Percentiles rank a stretch among this genome's conserved stretches.
phyloP scores from a whole-genome alignment of 306 rosid species.

The Cicer chorassanicum region DNA sequence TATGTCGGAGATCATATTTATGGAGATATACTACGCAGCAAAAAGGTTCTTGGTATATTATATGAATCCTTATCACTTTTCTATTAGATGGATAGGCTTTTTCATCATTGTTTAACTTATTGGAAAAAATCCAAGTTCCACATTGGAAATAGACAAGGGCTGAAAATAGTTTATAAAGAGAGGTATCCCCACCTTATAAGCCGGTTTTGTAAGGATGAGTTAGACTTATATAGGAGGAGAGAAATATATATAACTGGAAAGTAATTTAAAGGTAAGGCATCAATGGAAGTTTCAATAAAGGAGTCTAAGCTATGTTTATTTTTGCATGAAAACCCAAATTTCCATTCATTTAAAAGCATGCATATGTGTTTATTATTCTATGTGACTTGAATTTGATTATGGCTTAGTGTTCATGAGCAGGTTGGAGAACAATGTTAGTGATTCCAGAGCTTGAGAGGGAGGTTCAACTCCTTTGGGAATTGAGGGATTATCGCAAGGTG shows the following conservation, averaged over 20 bases:
- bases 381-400: conserved; percentile 24
- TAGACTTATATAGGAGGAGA: neutral
- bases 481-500: conserved; percentile 87
- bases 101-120: neutral
- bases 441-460: conserved; percentile 96
- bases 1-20: conserved; percentile 98
- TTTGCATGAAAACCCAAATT: conserved; percentile 1
- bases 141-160: too few relatives aligned
- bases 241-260: neutral
- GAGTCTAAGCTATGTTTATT: conserved; percentile 3
- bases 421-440: conserved; percentile 99
- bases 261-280: conserved; percentile 21
- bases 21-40: conserved; percentile 97
- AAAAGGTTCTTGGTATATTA: conserved; percentile 89
- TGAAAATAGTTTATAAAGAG: too few relatives aligned
- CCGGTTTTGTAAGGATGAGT: too few relatives aligned
- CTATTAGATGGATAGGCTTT: conserved; percentile 9
- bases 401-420: conserved; percentile 52
- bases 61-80: conserved; percentile 38
- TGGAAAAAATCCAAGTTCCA: too few relatives aligned
- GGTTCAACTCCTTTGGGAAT: conserved; percentile 81
- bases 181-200: too few relatives aligned
- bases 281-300: conserved; percentile 8
- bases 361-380: conserved; percentile 19
- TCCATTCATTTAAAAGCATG: conserved; percentile 5